Evolutionary conservation across 1,284 basidiomycete species (phyloP).

Genomic region (Sanghuangporus baumii): DNA sequence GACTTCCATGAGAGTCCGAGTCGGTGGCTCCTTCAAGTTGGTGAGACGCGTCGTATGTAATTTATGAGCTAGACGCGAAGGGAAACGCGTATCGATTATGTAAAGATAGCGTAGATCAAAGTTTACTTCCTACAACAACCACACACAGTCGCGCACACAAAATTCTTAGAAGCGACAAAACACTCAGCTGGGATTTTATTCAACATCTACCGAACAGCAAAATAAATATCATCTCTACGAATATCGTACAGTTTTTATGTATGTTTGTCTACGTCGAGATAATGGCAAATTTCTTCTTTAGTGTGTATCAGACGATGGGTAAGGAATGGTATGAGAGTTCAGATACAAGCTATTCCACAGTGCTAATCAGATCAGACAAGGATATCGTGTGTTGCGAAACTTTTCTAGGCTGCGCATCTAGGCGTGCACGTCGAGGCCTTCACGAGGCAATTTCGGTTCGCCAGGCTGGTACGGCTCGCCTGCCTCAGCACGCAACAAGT

Average conservation of each 20-base stretch:
- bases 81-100: background rate
- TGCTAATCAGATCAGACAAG: background rate
- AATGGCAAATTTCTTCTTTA: background rate
- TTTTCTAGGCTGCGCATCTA: constrained; percentile 20
- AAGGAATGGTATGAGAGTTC: constrained; percentile 22
- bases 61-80: constrained; percentile 16
- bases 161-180: background rate
- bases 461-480: constrained; percentile 56
- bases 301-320: background rate
- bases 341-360: background rate
- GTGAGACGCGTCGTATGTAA: constrained; percentile 14
- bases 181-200: background rate
- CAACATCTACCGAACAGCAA: background rate
- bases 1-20: constrained; percentile 37
- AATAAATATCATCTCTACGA: background rate
- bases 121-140: background rate
- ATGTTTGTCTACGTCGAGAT: background rate
- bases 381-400: background rate
- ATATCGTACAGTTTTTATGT: background rate
- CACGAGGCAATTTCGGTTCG: constrained; percentile 66
- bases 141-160: no score
- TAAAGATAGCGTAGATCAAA: background rate
- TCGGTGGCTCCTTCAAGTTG: background rate
- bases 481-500: constrained; percentile 66
- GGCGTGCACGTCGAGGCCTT: constrained; percentile 43